Percentiles rank a stretch among this genome's conserved stretches.
phyloP scores from a whole-genome alignment of 1,284 basidiomycete species.

The Laetiporus sulphureus region DNA sequence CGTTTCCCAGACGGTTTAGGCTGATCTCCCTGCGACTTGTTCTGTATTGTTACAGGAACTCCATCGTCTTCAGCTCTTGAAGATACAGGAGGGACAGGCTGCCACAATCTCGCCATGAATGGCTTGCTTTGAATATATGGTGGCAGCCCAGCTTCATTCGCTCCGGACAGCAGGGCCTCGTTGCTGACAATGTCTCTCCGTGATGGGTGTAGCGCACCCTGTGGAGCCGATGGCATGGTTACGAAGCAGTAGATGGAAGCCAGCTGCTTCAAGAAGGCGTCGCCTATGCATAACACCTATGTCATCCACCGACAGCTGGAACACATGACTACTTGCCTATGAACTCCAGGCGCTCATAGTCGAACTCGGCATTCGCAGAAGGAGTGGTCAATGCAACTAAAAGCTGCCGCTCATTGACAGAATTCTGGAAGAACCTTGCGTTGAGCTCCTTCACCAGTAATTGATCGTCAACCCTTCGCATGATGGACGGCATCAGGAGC shows the following conservation, averaged over 20 bases:
- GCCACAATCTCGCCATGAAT: slow-evolving; percentile 62
- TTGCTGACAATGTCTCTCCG: slow-evolving; percentile 72
- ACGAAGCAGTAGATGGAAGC: slow-evolving; percentile 70
- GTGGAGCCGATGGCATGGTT: slow-evolving; percentile 50
- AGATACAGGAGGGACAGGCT: slow-evolving; percentile 22
- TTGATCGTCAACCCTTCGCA: slow-evolving; percentile 60
- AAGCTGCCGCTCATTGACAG: slow-evolving; percentile 52
- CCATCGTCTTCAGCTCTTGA: neutral
- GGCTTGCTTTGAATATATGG: slow-evolving; percentile 65
- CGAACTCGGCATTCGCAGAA: slow-evolving; percentile 54
- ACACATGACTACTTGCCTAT: slow-evolving; percentile 42
- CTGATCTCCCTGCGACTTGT: too few species aligned
- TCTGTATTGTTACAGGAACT: neutral
- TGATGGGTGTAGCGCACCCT: slow-evolving; percentile 56
- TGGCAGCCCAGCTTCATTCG: slow-evolving; percentile 52
- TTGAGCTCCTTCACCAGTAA: slow-evolving; percentile 74
- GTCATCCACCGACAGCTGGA: slow-evolving; percentile 3
- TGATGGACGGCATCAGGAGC: slow-evolving; percentile 66
- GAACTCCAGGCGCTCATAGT: slow-evolving; percentile 79
- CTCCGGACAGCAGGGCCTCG: slow-evolving; percentile 49
- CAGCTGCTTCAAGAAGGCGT: slow-evolving; percentile 75
- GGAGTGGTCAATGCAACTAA: slow-evolving; percentile 62
- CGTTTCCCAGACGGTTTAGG: too few species aligned
- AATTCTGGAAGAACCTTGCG: slow-evolving; percentile 54
- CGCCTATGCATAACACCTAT: slow-evolving; percentile 40